Evolutionary conservation across 768 basidiomycete species (phyloP), one percentile per base, ranked within the genome.

Genomic region (Boletus rubescentipes): DNA sequence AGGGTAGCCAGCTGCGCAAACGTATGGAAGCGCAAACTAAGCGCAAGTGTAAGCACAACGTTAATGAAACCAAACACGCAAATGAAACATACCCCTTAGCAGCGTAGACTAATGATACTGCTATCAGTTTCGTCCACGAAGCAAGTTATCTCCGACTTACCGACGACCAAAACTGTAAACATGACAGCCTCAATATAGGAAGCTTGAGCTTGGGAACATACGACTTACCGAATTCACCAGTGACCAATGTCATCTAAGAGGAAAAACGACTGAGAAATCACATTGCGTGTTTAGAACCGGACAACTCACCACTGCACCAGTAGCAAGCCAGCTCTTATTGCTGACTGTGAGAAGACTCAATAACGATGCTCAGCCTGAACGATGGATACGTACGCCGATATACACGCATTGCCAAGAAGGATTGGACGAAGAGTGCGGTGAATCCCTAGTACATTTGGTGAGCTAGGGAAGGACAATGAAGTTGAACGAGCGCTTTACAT

Each of bases 361-460:
- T 32, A 15, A 20, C 18, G 30, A 16, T 11, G 12, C 10, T 20
- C 23, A 31, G 5, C 9, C 15, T 38, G 32, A 45, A 31, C 5
- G 10, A 4, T 12, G 11, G 14, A 20, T 32, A 69, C 79, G 45
- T 62, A 80, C 79, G 63, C 44, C 72, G 73, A 73, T 79, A 84
- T 1, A 85, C 75, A 0, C 83, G 79, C 60, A 77, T 72, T 0
- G 77, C 68, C 51, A 83, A 73, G 68, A 84, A 85, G 15, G 79
- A 75, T 69, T 85, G 84, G 1, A 84, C 84, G 32, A 83, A 67
- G n/a, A 75, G 70, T 3, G 77, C 81, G 4, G 81, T 84, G 34
- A 83, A 65, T 23, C 77, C 68, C 67, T 68, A n/a, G 9, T 9
- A 16, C 3, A 12, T 31, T 23, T 18, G 36, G 32, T 67, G 31